Evolutionary conservation across 306 rosid species (phyloP).

Genomic region (Cajanus cajan): DNA sequence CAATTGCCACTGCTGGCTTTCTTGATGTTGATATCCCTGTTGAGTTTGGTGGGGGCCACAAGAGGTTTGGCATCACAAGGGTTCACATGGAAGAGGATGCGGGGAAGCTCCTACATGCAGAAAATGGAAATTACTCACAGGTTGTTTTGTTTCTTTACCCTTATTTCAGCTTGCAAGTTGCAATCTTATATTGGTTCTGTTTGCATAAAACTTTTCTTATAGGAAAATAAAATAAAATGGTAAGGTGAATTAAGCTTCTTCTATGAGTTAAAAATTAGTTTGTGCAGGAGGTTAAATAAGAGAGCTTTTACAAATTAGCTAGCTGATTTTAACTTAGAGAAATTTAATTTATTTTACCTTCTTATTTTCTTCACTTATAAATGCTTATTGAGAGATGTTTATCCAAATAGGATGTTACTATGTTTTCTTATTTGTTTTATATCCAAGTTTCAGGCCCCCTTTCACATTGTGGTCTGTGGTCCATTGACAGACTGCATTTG

Average conservation of each 20-base stretch:
- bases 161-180: neutral
- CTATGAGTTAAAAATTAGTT: neutral
- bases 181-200: neutral
- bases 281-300: no score
- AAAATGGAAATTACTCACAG: conserved; percentile 76
- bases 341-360: neutral
- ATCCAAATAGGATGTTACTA: neutral
- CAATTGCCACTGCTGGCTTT: conserved; percentile 75
- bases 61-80: conserved; percentile 88
- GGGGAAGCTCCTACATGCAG: conserved; percentile 87
- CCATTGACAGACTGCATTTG: neutral
- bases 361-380: neutral
- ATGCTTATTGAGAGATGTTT: neutral
- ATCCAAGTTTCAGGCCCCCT: neutral
- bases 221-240: neutral
- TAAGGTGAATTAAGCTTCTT: neutral
- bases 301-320: neutral
- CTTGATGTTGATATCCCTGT: conserved; percentile 81
- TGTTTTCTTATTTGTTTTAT: neutral
- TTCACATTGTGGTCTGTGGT: no score
- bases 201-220: neutral
- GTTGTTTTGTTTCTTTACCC: conserved; percentile 34
- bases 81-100: conserved; percentile 99
- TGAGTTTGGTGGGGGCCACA: conserved; percentile 91
- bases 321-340: neutral